phyloP scores from a whole-genome alignment of 2,329 filamentous ascomycete genomes.

The Emergomyces orientalis region DNA sequence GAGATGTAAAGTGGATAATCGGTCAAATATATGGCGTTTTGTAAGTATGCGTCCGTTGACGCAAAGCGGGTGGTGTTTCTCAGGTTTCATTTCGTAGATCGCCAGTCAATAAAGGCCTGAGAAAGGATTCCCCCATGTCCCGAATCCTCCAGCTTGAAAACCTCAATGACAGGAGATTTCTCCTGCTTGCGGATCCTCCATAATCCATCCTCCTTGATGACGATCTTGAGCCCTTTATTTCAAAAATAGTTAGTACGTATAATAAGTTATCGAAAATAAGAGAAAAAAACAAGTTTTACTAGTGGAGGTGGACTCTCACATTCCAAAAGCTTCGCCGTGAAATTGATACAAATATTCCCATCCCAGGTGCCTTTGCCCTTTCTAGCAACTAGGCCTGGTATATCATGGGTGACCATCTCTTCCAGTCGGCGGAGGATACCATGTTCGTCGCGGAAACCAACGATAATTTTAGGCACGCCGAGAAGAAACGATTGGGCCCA shows the following conservation, averaged over 20 bases:
- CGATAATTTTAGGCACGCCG: slow-evolving; percentile 81
- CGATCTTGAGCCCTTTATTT: slow-evolving; percentile 49
- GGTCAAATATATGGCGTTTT: background rate
- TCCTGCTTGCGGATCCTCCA: slow-evolving; percentile 67
- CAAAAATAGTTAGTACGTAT: background rate
- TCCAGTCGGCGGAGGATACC: slow-evolving; percentile 65
- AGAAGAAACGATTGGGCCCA: slow-evolving; percentile 96
- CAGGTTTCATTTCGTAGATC: slow-evolving; percentile 25
- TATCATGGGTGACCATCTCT: slow-evolving; percentile 68
- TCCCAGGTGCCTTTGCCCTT: slow-evolving; percentile 67
- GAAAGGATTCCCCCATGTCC: slow-evolving; percentile 70
- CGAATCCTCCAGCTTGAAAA: slow-evolving; percentile 62
- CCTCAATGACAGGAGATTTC: slow-evolving; percentile 57
- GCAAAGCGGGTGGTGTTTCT: background rate
- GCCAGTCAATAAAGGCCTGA: slow-evolving; percentile 67
- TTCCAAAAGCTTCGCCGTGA: slow-evolving; percentile 65
- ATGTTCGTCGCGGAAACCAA: slow-evolving; percentile 69
- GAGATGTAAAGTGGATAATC: background rate
- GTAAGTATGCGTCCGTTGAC: background rate
- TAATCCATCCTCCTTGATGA: slow-evolving; percentile 58
- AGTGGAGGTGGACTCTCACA: slow-evolving; percentile 44
- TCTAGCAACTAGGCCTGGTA: slow-evolving; percentile 66
- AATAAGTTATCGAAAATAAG: background rate
- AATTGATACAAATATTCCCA: slow-evolving; percentile 88
- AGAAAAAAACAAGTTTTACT: background rate